A percentile compares a stretch with the other conserved stretches of the same genome.
Evolutionary conservation across 2,329 filamentous ascomycete species (phyloP).

Genomic region (Coniochaeta pulveracea): DNA sequence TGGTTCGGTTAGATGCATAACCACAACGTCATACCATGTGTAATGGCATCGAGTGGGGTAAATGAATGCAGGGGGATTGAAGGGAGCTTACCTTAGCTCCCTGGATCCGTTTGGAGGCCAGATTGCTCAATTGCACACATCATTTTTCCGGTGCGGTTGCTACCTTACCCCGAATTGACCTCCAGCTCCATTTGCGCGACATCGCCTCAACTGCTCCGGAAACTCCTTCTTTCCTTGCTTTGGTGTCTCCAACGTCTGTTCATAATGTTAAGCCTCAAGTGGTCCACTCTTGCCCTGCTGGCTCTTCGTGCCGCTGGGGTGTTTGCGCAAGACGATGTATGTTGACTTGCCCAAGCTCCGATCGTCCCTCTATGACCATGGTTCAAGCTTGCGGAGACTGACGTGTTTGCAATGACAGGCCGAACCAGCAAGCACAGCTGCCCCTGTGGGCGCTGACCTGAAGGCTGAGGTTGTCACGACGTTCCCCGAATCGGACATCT

Average conservation of each 20-base stretch:
- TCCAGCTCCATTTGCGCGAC: background rate
- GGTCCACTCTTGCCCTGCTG: conserved; percentile 60
- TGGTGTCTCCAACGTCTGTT: background rate
- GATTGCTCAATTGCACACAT: conserved; percentile 5
- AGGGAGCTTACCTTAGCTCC: too few relatives aligned
- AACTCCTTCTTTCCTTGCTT: background rate
- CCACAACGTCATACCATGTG: too few relatives aligned
- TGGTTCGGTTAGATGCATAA: too few relatives aligned
- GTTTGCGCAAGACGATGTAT: conserved; percentile 49
- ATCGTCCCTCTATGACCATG: too few relatives aligned
- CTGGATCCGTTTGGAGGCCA: too few relatives aligned
- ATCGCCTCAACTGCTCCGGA: background rate
- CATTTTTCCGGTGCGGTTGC: too few relatives aligned
- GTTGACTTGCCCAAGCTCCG: conserved; percentile 27
- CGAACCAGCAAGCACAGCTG: conserved; percentile 21
- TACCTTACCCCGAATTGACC: conserved; percentile 1
- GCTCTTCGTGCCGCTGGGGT: conserved; percentile 57
- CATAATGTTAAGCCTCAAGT: conserved; percentile 64
- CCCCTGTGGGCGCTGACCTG: conserved; percentile 18
- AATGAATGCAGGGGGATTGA: too few relatives aligned
- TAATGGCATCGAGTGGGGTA: too few relatives aligned
- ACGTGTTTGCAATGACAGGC: conserved; percentile 11
- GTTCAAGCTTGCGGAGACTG: conserved; percentile 12
- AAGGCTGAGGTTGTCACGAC: conserved; percentile 54
- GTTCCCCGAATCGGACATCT: conserved; percentile 66